Evolutionary conservation across 495 filamentous ascomycete genomes (phyloP), one percentile per base, ranked within the genome.

Genomic region (Podospora pseudoanserina): DNA sequence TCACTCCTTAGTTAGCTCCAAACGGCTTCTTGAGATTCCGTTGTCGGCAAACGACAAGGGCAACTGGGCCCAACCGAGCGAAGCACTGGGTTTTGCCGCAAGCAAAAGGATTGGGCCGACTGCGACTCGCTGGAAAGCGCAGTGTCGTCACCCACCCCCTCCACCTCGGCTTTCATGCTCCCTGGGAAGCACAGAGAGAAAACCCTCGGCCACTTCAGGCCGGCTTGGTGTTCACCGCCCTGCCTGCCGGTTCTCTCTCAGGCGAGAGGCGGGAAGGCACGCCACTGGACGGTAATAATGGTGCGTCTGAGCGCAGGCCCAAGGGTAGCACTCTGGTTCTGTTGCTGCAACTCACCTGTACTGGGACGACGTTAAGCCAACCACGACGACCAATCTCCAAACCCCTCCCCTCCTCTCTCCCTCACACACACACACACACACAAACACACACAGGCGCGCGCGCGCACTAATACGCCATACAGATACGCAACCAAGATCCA

Each of bases 321-420:
- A n/a, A 58, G n/a, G 54, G 55, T 58, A 58, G 55, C 55, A 58
- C n/a, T 58, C n/a, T 58, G 55, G 55, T 65, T 49, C 49, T 63
- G 58, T 65, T 18, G 68, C 60, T 72, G 65, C 32, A 68, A 71
- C 74, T 76, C 49, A 76, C 74, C 68, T 63, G 70, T 30, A 57
- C 59, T 54, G 44, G 15, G 56, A 68, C 60, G 54, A 44, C 63
- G 53, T 19, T 9, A 56, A 60, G 56, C 67, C 32, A 59, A 54
- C 49, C 39, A 63, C 34, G 16, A 32, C 11, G 53, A 23, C 23
- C 67, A 13, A 32, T 39, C 39, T 3, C 16, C 55, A 5, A 9
- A 30, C 54, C 32, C 58, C 32, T 58, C n/a, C 15, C 53, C 20
- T 23, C 20, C 20, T 23, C 20, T 23, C 20, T 23, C 20, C 19